Evolutionary conservation across 169 alveolate species (phyloP), one percentile per base, ranked within the genome.

Genomic region (Sarcocystis neurona): DNA sequence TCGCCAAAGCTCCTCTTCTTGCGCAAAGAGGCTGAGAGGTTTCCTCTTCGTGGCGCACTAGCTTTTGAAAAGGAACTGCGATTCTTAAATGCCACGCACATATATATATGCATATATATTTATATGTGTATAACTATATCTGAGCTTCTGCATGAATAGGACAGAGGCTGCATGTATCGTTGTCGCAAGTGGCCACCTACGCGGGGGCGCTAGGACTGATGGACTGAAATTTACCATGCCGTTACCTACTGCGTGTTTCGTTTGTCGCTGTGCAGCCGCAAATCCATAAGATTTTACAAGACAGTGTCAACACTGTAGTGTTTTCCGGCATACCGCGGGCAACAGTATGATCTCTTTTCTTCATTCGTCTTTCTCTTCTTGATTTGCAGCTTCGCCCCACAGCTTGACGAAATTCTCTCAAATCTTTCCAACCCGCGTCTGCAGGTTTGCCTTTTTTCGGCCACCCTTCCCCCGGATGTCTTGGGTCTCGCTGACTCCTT

Each of bases 391-490:
- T 90, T 90, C 80, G 80, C 88, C 23, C 90, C 84, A 6, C 93
- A 90, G 70, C 60, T 85, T 46, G 93, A 90, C 47, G 89, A 66
- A 34, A 53, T 90, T 43, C 53, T 90, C 37, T 60, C 91, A 30
- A 56, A 60, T 4, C 12, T 58, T 6, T 23, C 77, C 6, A 20
- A 12, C 32, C 82, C 44, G 70, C 77, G 80, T 18, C 78, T 85
- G 39, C 84, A 60, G 34, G 37, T 80, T 20, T 79, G 79, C 44
- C 88, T 90, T 70, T 91, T 91, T 75, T 91, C 94, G 5, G 94
- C 94, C 43, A 91, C 94, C 4, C 82, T 91, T 30, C 91, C 92
- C n/a, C 91, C 89, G n/a, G 74, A 85, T 5, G 94, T 91, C 39
- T 74, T 87, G 32, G 75, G 43, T 43, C 85, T 91, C 50, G 92